Evolutionary conservation across 2,329 filamentous ascomycete genomes (phyloP).

Genomic region (Hymenoscyphus linearis): DNA sequence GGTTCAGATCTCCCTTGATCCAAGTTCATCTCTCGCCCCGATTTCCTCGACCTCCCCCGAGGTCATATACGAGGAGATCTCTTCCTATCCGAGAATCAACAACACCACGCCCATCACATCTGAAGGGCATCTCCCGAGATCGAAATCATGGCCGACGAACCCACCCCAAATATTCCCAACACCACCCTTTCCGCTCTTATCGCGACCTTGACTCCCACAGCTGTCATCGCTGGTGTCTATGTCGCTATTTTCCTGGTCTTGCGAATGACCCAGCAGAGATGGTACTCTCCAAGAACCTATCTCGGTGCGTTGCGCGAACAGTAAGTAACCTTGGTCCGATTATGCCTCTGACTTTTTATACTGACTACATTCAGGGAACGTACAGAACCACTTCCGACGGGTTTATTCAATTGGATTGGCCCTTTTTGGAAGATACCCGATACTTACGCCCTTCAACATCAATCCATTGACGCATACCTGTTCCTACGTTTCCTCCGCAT

Average conservation of each 20-base stretch:
- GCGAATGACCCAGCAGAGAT: constrained; percentile 42
- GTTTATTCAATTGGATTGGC: constrained; percentile 62
- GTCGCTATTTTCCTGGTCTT: constrained; percentile 44
- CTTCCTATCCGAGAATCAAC: not conserved
- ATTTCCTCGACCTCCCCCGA: not conserved
- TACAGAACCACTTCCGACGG: constrained; percentile 52
- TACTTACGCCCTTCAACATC: constrained; percentile 78
- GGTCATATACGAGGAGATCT: not conserved
- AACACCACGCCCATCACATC: not conserved
- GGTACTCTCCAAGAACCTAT: constrained; percentile 51
- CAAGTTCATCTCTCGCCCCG: not conserved
- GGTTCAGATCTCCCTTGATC: not conserved
- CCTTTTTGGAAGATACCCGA: constrained; percentile 66
- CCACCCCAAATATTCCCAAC: constrained; percentile 9
- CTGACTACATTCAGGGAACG: constrained; percentile 42
- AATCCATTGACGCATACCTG: constrained; percentile 87
- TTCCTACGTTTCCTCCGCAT: constrained; percentile 86
- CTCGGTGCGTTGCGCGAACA: constrained; percentile 45
- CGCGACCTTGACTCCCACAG: constrained; percentile 42
- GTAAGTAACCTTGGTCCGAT: constrained; percentile 13
- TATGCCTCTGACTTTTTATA: not conserved
- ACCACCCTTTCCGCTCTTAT: constrained; percentile 37
- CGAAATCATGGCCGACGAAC: constrained; percentile 8
- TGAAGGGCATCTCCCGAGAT: not conserved
- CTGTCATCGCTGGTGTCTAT: constrained; percentile 41